Percentiles rank a stretch among this genome's conserved stretches.
Conservation (phyloP, 2,329 filamentous ascomycete genomes). For the Epichloe uncinata region DNA sequence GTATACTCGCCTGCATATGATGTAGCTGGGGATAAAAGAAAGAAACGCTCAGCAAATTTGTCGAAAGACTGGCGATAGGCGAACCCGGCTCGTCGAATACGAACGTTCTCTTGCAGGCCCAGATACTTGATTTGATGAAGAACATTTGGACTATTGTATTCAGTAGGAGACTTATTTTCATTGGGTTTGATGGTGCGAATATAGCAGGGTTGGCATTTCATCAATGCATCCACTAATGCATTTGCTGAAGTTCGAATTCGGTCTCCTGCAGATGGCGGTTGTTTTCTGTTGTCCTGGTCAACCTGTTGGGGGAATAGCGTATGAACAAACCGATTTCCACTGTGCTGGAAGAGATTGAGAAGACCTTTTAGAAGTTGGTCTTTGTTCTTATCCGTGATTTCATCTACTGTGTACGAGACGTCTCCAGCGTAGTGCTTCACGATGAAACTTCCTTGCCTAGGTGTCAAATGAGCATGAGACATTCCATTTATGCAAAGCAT, state of each 20-base stretch:
- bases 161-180: slow-evolving; percentile 90
- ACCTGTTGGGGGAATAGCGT: slow-evolving; percentile 78
- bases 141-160: slow-evolving; percentile 87
- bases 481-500: slow-evolving; percentile 88
- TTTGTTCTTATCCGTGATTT: slow-evolving; percentile 99
- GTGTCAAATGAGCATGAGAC: slow-evolving; percentile 81
- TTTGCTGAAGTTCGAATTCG: slow-evolving; percentile 94
- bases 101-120: slow-evolving; percentile 97
- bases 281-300: slow-evolving; percentile 88
- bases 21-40: slow-evolving; percentile 83
- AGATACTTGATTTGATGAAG: slow-evolving; percentile 98
- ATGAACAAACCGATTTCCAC: slow-evolving; percentile 76
- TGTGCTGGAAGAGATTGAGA: slow-evolving; percentile 72
- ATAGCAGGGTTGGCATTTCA: slow-evolving; percentile 95
- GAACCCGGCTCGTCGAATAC: slow-evolving; percentile 90
- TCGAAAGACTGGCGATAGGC: slow-evolving; percentile 95
- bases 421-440: slow-evolving; percentile 99
- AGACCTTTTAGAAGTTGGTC: slow-evolving; percentile 92
- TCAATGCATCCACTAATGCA: slow-evolving; percentile 83
- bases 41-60: slow-evolving; percentile 96
- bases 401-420: slow-evolving; percentile 84
- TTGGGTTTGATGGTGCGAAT: slow-evolving; percentile 99
- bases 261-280: slow-evolving; percentile 88
- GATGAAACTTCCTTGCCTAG: slow-evolving; percentile 89
- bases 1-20: slow-evolving; percentile 97